These are phyloP conservation scores for Populus hybrid DNA, from an alignment of 441 rosid species.

Conservation along the genomic window DNA sequence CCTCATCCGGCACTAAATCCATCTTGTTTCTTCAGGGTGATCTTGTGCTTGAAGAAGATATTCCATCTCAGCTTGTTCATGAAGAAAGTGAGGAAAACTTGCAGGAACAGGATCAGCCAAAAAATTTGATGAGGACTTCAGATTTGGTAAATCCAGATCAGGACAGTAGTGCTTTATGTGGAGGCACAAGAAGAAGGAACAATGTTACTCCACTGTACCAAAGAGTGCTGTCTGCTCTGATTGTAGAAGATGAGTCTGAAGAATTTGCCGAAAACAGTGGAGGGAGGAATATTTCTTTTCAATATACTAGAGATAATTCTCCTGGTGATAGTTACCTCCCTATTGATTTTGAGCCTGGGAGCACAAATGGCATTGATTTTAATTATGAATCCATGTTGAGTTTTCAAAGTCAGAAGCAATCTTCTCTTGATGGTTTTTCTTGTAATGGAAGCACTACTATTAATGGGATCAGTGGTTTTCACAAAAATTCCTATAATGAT, in stretches of 20 bases:
- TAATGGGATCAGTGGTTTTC: slow-evolving; percentile 15
- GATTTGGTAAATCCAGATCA: slow-evolving; percentile 26
- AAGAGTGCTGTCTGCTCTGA: slow-evolving; percentile 57
- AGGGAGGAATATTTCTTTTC: slow-evolving; percentile 31
- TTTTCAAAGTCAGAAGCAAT: slow-evolving; percentile 32
- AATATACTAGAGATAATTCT: slow-evolving; percentile 24
- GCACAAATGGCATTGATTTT: slow-evolving; percentile 29
- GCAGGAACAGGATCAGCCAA: slow-evolving; percentile 22
- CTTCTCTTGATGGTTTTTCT: slow-evolving; percentile 22
- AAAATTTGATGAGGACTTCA: slow-evolving; percentile 3
- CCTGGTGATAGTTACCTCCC: slow-evolving; percentile 21
- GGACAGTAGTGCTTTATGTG: slow-evolving; percentile 22
- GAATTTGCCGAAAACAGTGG: slow-evolving; percentile 34
- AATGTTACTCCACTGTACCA: slow-evolving; percentile 48
- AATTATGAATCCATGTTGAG: slow-evolving; percentile 28
- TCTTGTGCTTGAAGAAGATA: slow-evolving; percentile 28
- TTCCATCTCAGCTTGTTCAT: slow-evolving; percentile 20
- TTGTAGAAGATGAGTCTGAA: slow-evolving; percentile 49
- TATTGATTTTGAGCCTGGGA: slow-evolving; percentile 24
- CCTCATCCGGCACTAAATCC: not conserved
- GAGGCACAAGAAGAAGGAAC: slow-evolving; percentile 23
- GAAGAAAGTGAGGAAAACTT: slow-evolving; percentile 29
- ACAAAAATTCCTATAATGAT: slow-evolving; percentile 19
- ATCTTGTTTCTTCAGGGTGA: slow-evolving; percentile 28
- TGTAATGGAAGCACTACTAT: slow-evolving; percentile 34